A percentile compares a stretch with the other conserved stretches of the same genome.
phyloP scores from a whole-genome alignment of 352 stramenopile species.

The Thraustotheca clavata region DNA sequence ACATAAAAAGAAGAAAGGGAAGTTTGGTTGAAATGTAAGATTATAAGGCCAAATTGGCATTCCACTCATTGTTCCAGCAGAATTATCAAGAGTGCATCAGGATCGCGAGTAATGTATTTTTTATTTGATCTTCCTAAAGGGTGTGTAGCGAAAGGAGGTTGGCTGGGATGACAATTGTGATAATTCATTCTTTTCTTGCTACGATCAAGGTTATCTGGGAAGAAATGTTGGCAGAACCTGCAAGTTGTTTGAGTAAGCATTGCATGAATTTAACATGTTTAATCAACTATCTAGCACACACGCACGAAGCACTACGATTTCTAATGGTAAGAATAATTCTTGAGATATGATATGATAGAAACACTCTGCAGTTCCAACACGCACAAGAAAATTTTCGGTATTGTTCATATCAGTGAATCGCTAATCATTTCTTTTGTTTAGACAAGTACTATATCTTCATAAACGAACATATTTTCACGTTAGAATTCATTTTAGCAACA shows the following conservation, averaged over 20 bases:
- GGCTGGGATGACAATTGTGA: background rate
- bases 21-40: slow-evolving; percentile 18
- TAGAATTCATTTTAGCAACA: slow-evolving; percentile 30
- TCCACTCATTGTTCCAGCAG: background rate
- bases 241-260: slow-evolving; percentile 60
- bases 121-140: background rate
- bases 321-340: slow-evolving; percentile 10
- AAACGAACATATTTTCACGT: slow-evolving; percentile 30
- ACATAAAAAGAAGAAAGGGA: background rate
- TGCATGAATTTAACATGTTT: background rate
- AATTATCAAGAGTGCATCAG: slow-evolving; percentile 15
- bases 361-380: slow-evolving; percentile 54
- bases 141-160: slow-evolving; percentile 17
- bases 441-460: slow-evolving; percentile 23
- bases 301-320: slow-evolving; percentile 9
- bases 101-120: slow-evolving; percentile 3
- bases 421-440: background rate
- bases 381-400: slow-evolving; percentile 77
- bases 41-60: background rate
- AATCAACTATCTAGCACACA: background rate
- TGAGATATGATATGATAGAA: background rate
- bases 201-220: slow-evolving; percentile 67
- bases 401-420: no score
- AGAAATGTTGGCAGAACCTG: slow-evolving; percentile 82
- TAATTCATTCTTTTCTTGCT: background rate